Evolutionary conservation across 257 asterid genomes (phyloP).

Genomic region (Parsonsia alboflavescens): DNA sequence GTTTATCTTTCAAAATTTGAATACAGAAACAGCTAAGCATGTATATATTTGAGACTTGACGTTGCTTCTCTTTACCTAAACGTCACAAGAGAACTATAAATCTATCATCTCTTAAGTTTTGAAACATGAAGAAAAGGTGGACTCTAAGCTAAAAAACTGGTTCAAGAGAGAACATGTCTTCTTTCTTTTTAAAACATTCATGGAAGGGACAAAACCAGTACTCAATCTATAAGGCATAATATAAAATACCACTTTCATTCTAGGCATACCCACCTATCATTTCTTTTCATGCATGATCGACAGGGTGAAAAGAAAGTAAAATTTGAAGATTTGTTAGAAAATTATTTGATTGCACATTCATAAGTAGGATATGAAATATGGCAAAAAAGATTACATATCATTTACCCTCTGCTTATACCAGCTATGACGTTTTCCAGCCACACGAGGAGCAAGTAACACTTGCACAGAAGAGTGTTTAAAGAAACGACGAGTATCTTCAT

Average conservation of each 20-base stretch:
- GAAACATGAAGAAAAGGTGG: not conserved
- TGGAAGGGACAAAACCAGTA: not conserved
- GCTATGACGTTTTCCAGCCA: conserved; percentile 95
- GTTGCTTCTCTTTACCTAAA: not conserved
- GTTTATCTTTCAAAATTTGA: not conserved
- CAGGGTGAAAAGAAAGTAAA: not conserved
- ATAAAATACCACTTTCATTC: not conserved
- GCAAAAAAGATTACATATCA: conserved; percentile 13
- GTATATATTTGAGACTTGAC: not conserved
- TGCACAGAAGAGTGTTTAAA: conserved; percentile 94
- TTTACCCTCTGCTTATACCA: conserved; percentile 90
- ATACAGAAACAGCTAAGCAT: not conserved
- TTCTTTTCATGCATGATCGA: not conserved
- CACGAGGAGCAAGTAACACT: conserved; percentile 94
- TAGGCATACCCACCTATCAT: not conserved
- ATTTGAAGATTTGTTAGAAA: not conserved
- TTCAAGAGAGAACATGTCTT: not conserved
- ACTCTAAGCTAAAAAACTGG: not conserved
- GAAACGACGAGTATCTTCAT: conserved; percentile 91
- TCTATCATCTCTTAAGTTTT: not conserved
- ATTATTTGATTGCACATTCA: not conserved
- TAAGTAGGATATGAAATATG: not conserved
- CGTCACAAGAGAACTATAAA: not conserved
- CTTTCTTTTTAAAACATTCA: not conserved
- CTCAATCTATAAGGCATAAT: not conserved